These are phyloP conservation scores for Astrephomene gubernaculifera DNA, from an alignment of 139 green algal genomes.

Conservation along the genomic window DNA sequence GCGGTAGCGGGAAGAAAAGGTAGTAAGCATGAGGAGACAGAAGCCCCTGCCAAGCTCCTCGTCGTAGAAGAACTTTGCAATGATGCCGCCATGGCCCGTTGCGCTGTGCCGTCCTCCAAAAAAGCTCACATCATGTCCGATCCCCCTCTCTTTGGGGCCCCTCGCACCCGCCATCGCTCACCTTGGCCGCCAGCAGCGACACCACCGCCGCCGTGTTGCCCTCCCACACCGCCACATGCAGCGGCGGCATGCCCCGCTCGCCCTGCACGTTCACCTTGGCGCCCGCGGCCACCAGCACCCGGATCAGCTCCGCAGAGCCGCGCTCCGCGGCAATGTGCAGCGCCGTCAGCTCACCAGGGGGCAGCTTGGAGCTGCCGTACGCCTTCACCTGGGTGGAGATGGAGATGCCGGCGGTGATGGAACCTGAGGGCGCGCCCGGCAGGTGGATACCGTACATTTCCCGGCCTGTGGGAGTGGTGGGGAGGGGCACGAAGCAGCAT, in stretches of 20 bases:
- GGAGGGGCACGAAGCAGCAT: not conserved
- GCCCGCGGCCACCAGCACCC: constrained; percentile 44
- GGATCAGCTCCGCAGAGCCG: constrained; percentile 37
- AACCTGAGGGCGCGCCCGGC: constrained; percentile 25
- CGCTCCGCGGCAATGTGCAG: constrained; percentile 58
- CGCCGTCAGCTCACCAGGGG: constrained; percentile 45
- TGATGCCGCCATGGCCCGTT: no score
- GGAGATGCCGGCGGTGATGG: constrained; percentile 18
- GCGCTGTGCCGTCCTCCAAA: no score
- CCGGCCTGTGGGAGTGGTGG: not conserved
- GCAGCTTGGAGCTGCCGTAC: constrained; percentile 36
- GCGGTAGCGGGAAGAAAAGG: not conserved
- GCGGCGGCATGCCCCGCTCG: constrained; percentile 44
- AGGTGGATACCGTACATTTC: constrained; percentile 15
- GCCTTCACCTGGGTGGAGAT: constrained; percentile 1
- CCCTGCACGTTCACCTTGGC: constrained; percentile 44
- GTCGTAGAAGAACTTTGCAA: no score
- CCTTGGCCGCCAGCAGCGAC: constrained; percentile 53
- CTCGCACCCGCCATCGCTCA: constrained; percentile 6
- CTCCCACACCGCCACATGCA: constrained; percentile 58
- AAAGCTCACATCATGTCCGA: no score
- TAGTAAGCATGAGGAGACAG: not conserved
- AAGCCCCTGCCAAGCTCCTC: not conserved
- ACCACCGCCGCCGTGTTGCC: constrained; percentile 46
- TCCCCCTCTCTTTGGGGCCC: no score